phyloP scores from a whole-genome alignment of 805 yeast genomes.

The Wickerhamomyces xylosicus region DNA sequence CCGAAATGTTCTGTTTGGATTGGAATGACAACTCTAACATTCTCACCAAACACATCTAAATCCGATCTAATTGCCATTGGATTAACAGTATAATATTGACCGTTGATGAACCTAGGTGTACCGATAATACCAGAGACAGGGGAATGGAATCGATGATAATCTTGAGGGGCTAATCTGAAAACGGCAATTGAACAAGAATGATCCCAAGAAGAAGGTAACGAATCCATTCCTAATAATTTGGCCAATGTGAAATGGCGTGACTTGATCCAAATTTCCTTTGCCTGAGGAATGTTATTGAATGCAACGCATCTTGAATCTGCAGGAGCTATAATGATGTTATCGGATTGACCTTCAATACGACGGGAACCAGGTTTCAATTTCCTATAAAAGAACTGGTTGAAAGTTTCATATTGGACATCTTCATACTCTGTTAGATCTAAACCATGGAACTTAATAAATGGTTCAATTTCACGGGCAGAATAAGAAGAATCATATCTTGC shows the following conservation, averaged over 20 bases:
- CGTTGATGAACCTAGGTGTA: conserved; percentile 59
- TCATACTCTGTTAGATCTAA: conserved; percentile 69
- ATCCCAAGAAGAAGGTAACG: conserved; percentile 31
- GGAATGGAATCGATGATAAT: conserved; percentile 86
- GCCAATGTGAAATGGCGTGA: conserved; percentile 65
- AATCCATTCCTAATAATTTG: conserved; percentile 38
- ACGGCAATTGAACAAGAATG: conserved; percentile 52
- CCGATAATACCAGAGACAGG: conserved; percentile 75
- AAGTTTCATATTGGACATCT: conserved; percentile 45
- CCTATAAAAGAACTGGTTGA: conserved; percentile 86
- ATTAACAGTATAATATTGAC: conserved; percentile 91
- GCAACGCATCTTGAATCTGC: conserved; percentile 85
- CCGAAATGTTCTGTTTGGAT: conserved; percentile 75
- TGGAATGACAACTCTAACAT: conserved; percentile 69
- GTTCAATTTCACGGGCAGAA: conserved; percentile 56
- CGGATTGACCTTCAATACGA: conserved; percentile 39
- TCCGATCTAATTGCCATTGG: conserved; percentile 93
- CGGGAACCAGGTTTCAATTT: conserved; percentile 63
- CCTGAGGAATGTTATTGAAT: conserved; percentile 45
- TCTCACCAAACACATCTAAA: conserved; percentile 89
- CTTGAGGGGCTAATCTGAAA: conserved; percentile 93
- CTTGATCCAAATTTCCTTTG: conserved; percentile 82
- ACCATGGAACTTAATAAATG: conserved; percentile 78
- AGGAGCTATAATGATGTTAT: conserved; percentile 25
- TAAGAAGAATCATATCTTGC: conserved; percentile 63